Conservation (phyloP, 345 rosid genomes). For the Corymbia maculata region DNA sequence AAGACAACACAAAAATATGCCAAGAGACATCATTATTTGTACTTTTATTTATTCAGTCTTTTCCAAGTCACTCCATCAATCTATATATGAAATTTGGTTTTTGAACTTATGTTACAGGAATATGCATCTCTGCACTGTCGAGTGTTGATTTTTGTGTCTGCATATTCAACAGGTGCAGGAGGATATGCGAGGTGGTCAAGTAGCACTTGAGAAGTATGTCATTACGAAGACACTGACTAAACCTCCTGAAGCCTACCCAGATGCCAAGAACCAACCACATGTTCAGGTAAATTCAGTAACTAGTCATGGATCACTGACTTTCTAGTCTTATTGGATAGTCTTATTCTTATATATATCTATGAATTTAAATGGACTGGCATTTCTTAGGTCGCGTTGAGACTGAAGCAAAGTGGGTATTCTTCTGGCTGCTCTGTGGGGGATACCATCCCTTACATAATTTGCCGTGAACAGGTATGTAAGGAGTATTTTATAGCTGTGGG, state of each 20-base stretch:
- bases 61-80: background rate
- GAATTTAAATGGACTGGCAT: slow-evolving; percentile 3
- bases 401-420: slow-evolving; percentile 81
- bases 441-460: slow-evolving; percentile 86
- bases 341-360: background rate
- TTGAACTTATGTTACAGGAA: background rate
- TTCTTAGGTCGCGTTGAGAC: slow-evolving; percentile 81
- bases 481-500: background rate
- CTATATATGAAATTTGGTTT: background rate
- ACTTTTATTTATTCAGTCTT: background rate
- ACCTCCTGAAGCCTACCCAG: slow-evolving; percentile 92
- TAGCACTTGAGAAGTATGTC: slow-evolving; percentile 82
- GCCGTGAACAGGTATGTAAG: slow-evolving; percentile 78
- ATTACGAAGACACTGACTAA: slow-evolving; percentile 94
- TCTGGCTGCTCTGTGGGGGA: slow-evolving; percentile 79
- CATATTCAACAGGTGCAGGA: slow-evolving; percentile 63
- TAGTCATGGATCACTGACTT: background rate
- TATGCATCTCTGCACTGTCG: background rate
- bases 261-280: slow-evolving; percentile 93
- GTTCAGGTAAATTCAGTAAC: slow-evolving; percentile 58
- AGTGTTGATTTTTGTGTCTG: background rate
- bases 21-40: background rate
- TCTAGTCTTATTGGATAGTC: background rate
- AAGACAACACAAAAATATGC: background rate
- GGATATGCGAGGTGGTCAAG: slow-evolving; percentile 90